Evolutionary conservation across 495 filamentous ascomycete species (phyloP), one percentile per base, ranked within the genome.

Genomic region (Alectoria sarmentosa): DNA sequence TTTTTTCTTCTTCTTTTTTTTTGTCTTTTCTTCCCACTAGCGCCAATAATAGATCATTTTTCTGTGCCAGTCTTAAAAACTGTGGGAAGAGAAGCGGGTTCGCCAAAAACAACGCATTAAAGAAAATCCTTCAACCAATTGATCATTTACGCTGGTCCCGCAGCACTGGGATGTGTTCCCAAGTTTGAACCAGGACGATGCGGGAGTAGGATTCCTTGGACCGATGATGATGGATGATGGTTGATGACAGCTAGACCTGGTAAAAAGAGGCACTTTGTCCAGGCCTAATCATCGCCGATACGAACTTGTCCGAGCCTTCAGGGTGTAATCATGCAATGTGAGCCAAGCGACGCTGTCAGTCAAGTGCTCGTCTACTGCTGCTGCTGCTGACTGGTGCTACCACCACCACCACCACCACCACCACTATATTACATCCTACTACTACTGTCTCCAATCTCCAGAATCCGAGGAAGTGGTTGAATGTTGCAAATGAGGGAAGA

Each of bases 11-110:
- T n/a, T n/a, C n/a, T n/a, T n/a, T n/a, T n/a, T n/a, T n/a, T n/a
- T n/a, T n/a, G n/a, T n/a, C 41, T 30, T 32, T 60, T 44, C 58
- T 39, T 39, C 46, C 26, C 58, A 55, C 52, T 55, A 55, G 52
- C 52, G 52, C 15, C 52, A 55, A 55, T 55, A 10, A 55, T 55
- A 3, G 7, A 55, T 55, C 52, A 55, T 28, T 30, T 34, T 21
- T 14, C 26, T n/a, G n/a, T n/a, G n/a, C n/a, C n/a, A n/a, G n/a
- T n/a, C n/a, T n/a, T n/a, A n/a, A n/a, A n/a, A n/a, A n/a, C 46
- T 23, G 46, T 49, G 11, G 23, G 46, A 49, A 11, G 13, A n/a
- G 21, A 5, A 9, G 21, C 42, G 9, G 7, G 11, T n/a, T n/a
- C n/a, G n/a, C n/a, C n/a, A 2, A 28, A 55, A 55, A 55, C 52